Evolutionary conservation across 2,329 filamentous ascomycete genomes (phyloP), one percentile per base, ranked within the genome.

Genomic region (Trichoderma hamatum): DNA sequence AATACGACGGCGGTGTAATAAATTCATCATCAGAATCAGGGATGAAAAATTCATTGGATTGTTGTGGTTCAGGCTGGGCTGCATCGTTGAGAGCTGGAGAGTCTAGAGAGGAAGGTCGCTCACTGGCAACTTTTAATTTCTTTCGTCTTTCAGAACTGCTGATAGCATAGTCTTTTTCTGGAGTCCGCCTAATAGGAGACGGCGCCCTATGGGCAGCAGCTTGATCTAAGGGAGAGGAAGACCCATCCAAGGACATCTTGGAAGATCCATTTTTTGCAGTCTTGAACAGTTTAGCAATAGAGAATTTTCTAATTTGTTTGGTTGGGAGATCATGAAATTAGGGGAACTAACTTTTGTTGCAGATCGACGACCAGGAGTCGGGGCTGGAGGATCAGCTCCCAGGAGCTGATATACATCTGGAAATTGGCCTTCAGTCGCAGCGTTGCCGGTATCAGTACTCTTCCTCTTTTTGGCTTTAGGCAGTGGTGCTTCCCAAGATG

Each of bases 1-100:
- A 19, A n/a, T 72, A 73, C 19, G 76, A 77, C 24, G 74, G 78
- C 73, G 67, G 75, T 70, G 73, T 84, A 49, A 84, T 72, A 52
- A 83, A 84, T 54, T 88, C 86, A 54, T 88, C 86, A 55, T 88
- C 86, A 0, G 86, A 89, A 72, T 89, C 86, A 63, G 84, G 80
- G 51, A 88, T 84, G 7, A 86, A 75, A 39, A 80, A 77, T 34
- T 80, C 78, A 65, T 80, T 72, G 16, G 58, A 43, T 52, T 34
- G 58, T 28, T 39, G 32, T 26, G 56, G 39, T 19, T 59, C 58
- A 11, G 58, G 19, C 16, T 28, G 28, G 21, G 34, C 21, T 9
- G 43, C 63, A 11, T 61, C 13, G 3, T 32, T 39, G 10, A 26
- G 24, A n/a, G 46, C 0, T 5, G n/a, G n/a, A 46, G 56, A 63